These are phyloP conservation scores for Sporothrix globosa DNA, from an alignment of 2,329 filamentous ascomycete genomes.

Conservation along the genomic window DNA sequence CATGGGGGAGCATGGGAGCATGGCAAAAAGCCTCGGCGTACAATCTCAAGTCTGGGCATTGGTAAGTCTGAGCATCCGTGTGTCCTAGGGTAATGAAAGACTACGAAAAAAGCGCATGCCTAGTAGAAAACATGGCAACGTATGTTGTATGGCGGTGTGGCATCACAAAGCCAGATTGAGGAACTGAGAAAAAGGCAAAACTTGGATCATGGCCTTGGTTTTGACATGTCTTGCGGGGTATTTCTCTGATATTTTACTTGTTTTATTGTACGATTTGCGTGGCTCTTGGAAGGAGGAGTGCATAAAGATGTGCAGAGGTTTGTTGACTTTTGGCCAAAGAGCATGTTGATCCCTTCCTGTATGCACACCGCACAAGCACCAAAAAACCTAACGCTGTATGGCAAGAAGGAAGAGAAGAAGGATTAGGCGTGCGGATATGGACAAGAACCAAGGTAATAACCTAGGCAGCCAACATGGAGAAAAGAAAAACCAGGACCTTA, in stretches of 20 bases:
- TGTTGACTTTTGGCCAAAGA: neutral
- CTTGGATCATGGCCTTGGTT: neutral
- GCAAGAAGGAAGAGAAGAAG: neutral
- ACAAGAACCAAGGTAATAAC: neutral
- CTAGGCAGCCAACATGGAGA: neutral
- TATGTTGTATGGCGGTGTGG: neutral
- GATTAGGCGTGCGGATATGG: neutral
- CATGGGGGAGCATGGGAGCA: slow-evolving; percentile 10
- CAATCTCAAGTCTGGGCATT: neutral
- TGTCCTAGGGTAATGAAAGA: too few species aligned
- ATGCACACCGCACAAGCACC: neutral
- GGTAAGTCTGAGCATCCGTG: neutral
- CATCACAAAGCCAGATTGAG: neutral
- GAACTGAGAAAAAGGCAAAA: neutral
- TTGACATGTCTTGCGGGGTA: neutral
- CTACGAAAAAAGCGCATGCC: neutral
- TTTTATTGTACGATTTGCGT: too few species aligned
- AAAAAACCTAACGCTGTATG: too few species aligned
- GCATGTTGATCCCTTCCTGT: neutral
- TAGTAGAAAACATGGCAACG: neutral
- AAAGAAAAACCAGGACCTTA: neutral
- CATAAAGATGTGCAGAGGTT: neutral
- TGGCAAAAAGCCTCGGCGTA: neutral
- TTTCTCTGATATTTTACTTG: neutral
- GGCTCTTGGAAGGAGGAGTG: neutral